Percentiles rank a stretch among this genome's conserved stretches.
These are phyloP conservation scores for Naganishia antarctica DNA, from an alignment of 768 basidiomycete genomes.

Conservation along the genomic window DNA sequence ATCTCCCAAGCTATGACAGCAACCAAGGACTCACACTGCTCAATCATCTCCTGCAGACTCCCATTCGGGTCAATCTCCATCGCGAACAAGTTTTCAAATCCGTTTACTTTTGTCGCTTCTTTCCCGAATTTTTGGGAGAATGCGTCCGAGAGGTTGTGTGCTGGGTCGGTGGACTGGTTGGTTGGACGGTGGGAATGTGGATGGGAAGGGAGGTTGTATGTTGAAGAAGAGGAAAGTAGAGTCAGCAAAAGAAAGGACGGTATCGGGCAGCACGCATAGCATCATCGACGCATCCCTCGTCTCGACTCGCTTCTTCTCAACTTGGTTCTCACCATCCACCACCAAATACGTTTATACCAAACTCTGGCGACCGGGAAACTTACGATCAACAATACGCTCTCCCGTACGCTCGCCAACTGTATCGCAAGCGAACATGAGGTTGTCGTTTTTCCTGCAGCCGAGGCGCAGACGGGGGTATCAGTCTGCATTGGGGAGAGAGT, in stretches of 20 bases:
- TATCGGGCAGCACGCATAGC: no score
- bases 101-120: conserved; percentile 95
- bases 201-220: background rate
- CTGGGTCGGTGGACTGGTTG: conserved; percentile 98
- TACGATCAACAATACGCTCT: conserved; percentile 95
- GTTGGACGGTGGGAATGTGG: background rate
- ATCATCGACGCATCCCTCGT: no score
- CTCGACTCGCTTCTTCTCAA: no score
- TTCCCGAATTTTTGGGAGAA: conserved; percentile 99
- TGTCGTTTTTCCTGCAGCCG: conserved; percentile 99
- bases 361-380: no score
- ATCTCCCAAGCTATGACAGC: no score
- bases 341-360: no score
- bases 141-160: conserved; percentile 94
- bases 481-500: no score
- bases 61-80: conserved; percentile 99
- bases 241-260: background rate
- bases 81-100: conserved; percentile 90
- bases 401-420: conserved; percentile 78
- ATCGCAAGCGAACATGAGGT: conserved; percentile 97
- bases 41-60: conserved; percentile 98
- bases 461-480: no score
- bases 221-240: background rate
- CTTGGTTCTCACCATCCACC: no score
- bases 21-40: conserved; percentile 64